Base-by-base conservation (phyloP, 129 eudicot species). In the carrot (Daucus carota) region DNA sequence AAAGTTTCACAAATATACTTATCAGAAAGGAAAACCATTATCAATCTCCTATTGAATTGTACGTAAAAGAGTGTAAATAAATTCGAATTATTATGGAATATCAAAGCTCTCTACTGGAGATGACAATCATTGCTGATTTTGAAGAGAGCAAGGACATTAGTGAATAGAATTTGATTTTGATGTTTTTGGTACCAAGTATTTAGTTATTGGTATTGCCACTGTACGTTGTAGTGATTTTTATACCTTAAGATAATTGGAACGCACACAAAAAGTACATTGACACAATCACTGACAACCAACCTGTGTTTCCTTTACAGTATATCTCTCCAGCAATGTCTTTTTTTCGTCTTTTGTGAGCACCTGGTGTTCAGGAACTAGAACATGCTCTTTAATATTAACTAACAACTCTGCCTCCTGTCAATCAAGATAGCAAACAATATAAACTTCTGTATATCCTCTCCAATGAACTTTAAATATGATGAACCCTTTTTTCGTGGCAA, bases 291-390 rank as follows among this genome's bases (percentile, higher is more conserved):
- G 2, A 85, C 11, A 79, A 82, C 86, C 40, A 43, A 91, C 97
- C 93, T 90, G 96, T 8, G 96, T 90, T 88, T 92, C 97, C 83
- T 92, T 92, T 32, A 88, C 97, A 32, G 96, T 90, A 75, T 90
- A 92, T 80, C 97, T 90, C 70, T 92, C 92, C 33, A 92, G 93
- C 81, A 92, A 83, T 7, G 90, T 81, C 79, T 84, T 92, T 86
- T 92, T 92, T 60, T 92, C 97, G 42, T 92, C 97, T 26, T 85
- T 81, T 11, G 90, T 72, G 48, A 92, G 96, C 74, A 88, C 71
- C 75, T 90, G 93, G 73, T 90, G 97, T 76, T 87, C 87, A 5
- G 97, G 97, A 71, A 90, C 96, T 43, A 90, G 82, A 50, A 83
- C 90, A 74, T 92, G 97, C 12, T 90, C 86, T 74, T 86, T 90